Evolutionary conservation across 2,329 filamentous ascomycete species (phyloP).

Genomic region (Aspergillus intermedius): DNA sequence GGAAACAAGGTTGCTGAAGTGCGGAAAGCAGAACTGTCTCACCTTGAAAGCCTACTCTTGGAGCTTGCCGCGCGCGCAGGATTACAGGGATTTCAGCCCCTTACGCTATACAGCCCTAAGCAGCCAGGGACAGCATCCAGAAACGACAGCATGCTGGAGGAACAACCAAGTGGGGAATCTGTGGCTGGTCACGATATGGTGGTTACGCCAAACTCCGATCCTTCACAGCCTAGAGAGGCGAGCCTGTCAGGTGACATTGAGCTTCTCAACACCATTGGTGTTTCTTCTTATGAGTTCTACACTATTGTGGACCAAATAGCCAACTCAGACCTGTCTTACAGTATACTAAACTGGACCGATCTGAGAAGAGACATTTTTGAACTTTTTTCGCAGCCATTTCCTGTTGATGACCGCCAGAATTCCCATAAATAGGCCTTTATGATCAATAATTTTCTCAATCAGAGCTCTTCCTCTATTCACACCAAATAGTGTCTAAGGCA

Average conservation of each 20-base stretch:
- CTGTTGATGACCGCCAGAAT: too few species aligned
- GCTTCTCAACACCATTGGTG: conserved; percentile 33
- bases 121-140: background rate
- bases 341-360: conserved; percentile 6
- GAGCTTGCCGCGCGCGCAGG: conserved; percentile 22
- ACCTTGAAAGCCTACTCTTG: conserved; percentile 21
- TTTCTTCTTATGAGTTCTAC: conserved; percentile 36
- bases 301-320: conserved; percentile 33
- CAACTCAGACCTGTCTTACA: conserved; percentile 8
- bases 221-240: background rate
- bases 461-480: too few species aligned
- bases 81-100: conserved; percentile 19
- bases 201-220: background rate
- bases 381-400: too few species aligned
- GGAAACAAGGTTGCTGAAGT: conserved; percentile 29
- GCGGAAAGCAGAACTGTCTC: conserved; percentile 23
- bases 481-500: too few species aligned
- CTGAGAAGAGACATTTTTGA: background rate
- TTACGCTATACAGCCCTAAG: conserved; percentile 11
- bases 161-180: background rate
- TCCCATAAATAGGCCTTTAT: too few species aligned
- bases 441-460: too few species aligned
- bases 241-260: conserved; percentile 18
- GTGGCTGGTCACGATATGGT: background rate
- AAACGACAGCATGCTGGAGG: background rate